phyloP scores from a whole-genome alignment of 1,284 basidiomycete genomes.

The Ustilago xerochloae region DNA sequence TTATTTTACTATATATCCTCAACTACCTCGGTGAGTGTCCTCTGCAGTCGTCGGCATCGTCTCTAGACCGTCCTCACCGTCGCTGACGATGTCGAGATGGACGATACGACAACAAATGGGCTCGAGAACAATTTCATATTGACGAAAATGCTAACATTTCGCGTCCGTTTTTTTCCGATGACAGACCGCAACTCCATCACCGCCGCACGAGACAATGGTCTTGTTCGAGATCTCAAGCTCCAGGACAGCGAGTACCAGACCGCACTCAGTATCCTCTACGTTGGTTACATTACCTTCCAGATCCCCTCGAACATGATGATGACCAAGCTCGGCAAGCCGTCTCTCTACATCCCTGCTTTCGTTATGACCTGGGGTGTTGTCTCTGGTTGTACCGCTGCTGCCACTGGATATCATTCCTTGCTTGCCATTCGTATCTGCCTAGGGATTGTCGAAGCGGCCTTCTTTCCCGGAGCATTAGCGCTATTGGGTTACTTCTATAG shows the following conservation, averaged over 20 bases:
- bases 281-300: constrained; percentile 83
- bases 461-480: constrained; percentile 65
- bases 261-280: constrained; percentile 78
- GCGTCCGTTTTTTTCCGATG: not conserved
- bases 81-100: too few relatives aligned
- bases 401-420: constrained; percentile 61
- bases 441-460: constrained; percentile 60
- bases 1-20: constrained; percentile 26
- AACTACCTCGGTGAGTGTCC: constrained; percentile 14
- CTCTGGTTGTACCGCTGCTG: constrained; percentile 57
- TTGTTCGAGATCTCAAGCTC: constrained; percentile 61
- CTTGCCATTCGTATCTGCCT: constrained; percentile 65
- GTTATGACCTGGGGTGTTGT: constrained; percentile 57
- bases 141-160: not conserved
- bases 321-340: constrained; percentile 60
- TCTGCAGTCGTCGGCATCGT: not conserved
- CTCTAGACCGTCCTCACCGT: too few relatives aligned
- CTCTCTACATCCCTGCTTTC: constrained; percentile 58
- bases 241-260: constrained; percentile 68
- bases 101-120: too few relatives aligned
- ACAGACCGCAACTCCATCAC: constrained; percentile 26
- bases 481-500: constrained; percentile 68
- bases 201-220: constrained; percentile 43
- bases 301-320: constrained; percentile 73
- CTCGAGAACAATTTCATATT: not conserved